phyloP scores from a whole-genome alignment of 2,329 filamentous ascomycete genomes.

The Colletotrichum ledebouriae region DNA sequence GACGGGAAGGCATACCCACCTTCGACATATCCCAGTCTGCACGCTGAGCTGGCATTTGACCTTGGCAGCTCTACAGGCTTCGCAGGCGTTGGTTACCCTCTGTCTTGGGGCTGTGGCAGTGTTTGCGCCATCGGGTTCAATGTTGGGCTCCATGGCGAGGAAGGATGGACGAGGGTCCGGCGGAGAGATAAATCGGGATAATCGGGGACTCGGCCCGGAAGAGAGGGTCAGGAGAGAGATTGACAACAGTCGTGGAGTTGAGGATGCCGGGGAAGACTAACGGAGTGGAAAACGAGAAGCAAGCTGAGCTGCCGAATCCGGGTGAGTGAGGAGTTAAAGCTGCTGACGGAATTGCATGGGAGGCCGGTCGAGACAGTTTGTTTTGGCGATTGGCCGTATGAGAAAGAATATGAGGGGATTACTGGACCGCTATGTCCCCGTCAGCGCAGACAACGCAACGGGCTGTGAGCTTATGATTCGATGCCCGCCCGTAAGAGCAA shows the following conservation, averaged over 20 bases:
- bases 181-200: background rate
- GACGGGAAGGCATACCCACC: constrained; percentile 52
- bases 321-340: constrained; percentile 10
- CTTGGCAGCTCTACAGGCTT: constrained; percentile 67
- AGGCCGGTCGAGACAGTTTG: background rate
- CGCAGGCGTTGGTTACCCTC: constrained; percentile 60
- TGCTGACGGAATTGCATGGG: background rate
- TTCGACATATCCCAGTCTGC: constrained; percentile 63
- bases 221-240: background rate
- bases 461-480: background rate
- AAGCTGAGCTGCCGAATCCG: constrained; percentile 2
- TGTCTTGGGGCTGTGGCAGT: constrained; percentile 25
- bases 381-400: background rate
- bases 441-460: background rate
- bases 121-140: constrained; percentile 15
- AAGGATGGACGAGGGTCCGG: background rate
- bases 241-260: background rate
- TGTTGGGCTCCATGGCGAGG: constrained; percentile 18
- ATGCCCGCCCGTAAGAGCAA: constrained; percentile 6
- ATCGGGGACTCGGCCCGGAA: background rate
- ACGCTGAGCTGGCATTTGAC: constrained; percentile 64
- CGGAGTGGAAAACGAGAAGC: constrained; percentile 7
- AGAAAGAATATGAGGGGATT: background rate
- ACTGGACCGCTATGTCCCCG: background rate
- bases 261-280: background rate